Conservation (phyloP, 352 stramenopile genomes). For the Aphanomyces cochlioides region DNA sequence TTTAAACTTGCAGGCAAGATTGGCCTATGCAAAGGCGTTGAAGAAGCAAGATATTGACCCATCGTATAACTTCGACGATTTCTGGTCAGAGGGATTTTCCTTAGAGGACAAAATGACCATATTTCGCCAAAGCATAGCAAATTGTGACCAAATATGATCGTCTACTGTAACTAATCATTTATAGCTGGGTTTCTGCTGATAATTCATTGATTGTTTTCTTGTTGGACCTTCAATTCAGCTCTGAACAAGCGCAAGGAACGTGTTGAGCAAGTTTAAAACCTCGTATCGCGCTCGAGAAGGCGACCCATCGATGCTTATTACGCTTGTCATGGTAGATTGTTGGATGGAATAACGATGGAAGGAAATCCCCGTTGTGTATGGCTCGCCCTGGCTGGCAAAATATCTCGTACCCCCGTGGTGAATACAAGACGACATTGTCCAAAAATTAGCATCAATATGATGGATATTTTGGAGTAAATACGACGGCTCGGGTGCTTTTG, state of each 20-base stretch:
- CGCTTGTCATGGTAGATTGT: neutral
- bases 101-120: neutral
- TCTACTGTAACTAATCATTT: too few relatives aligned
- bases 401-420: too few relatives aligned
- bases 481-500: too few relatives aligned
- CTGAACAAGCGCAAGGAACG: neutral
- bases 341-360: slow-evolving; percentile 25
- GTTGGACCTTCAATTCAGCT: neutral
- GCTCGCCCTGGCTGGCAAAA: too few relatives aligned
- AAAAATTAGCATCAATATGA: too few relatives aligned
- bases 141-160: too few relatives aligned
- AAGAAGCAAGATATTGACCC: neutral
- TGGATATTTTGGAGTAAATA: too few relatives aligned
- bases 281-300: neutral
- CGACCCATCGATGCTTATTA: neutral
- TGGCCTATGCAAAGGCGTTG: neutral
- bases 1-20: slow-evolving; percentile 8
- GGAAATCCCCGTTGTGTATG: too few relatives aligned
- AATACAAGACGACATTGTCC: too few relatives aligned
- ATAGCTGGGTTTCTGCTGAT: too few relatives aligned
- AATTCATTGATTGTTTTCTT: too few relatives aligned
- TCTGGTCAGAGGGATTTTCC: slow-evolving; percentile 1
- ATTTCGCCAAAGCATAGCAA: neutral
- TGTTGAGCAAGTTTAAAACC: neutral
- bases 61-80: neutral